A percentile compares a stretch with the other conserved stretches of the same genome.
Conservation (phyloP, 139 green algal genomes). For the Chlorella sp. region DNA sequence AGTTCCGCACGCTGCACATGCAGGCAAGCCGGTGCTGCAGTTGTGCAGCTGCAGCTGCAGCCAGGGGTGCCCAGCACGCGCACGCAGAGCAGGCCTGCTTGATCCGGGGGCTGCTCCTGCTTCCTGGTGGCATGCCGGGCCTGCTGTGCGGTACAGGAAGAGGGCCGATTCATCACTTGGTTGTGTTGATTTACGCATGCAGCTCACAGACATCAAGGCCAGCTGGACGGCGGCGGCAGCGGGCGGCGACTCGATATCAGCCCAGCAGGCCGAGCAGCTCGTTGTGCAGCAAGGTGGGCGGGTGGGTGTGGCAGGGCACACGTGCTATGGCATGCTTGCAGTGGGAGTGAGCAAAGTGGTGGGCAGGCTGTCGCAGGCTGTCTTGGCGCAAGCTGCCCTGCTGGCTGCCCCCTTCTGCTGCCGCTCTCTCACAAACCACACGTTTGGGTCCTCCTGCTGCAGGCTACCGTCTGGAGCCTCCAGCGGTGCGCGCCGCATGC, state of each 20-base stretch:
- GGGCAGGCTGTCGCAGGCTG: neutral
- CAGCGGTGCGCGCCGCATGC: neutral
- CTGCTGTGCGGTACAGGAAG: too few relatives aligned
- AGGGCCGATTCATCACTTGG: too few relatives aligned
- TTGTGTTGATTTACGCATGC: neutral
- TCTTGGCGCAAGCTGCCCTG: neutral
- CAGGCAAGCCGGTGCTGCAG: too few relatives aligned
- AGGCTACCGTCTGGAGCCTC: conserved; percentile 12
- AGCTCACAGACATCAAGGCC: conserved; percentile 10
- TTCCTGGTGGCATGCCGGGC: too few relatives aligned
- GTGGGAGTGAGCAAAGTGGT: neutral
- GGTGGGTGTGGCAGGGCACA: too few relatives aligned
- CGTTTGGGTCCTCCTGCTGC: neutral
- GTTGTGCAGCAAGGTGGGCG: conserved; percentile 10
- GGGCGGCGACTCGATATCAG: neutral
- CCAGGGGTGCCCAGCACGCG: too few relatives aligned
- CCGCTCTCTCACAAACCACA: too few relatives aligned
- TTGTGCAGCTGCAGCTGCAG: too few relatives aligned
- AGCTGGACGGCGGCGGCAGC: conserved; percentile 4
- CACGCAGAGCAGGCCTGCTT: too few relatives aligned
- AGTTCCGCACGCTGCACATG: neutral
- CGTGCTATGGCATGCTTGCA: too few relatives aligned
- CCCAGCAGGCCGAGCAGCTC: conserved; percentile 5
- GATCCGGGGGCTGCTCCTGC: too few relatives aligned
- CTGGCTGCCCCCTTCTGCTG: neutral